phyloP scores from a whole-genome alignment of 2,329 filamentous ascomycete genomes.

The Pseudogymnoascus sp. region DNA sequence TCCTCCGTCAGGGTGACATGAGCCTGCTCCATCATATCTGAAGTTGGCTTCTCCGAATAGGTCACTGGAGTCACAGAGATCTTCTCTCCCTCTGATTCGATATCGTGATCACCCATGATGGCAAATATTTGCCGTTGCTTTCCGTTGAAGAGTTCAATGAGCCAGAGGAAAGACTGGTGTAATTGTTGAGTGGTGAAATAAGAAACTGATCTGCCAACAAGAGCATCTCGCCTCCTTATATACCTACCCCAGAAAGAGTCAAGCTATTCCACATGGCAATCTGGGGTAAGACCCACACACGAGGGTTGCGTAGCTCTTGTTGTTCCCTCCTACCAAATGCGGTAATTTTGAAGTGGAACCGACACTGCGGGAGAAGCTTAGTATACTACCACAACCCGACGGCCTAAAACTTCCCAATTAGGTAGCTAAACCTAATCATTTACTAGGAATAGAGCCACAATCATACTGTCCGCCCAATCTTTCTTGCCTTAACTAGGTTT shows the following conservation, averaged over 20 bases:
- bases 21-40: slow-evolving; percentile 2
- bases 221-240: neutral
- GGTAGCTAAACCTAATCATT: neutral
- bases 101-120: neutral
- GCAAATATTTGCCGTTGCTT: neutral
- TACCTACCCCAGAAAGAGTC: slow-evolving; percentile 3
- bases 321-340: neutral
- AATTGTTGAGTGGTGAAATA: neutral
- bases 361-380: neutral
- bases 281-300: neutral
- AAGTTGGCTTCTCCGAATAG: neutral
- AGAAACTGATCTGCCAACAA: neutral
- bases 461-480: neutral
- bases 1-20: slow-evolving; percentile 9
- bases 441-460: neutral
- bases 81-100: neutral
- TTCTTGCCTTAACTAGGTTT: neutral
- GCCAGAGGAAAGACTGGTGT: neutral
- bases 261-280: neutral
- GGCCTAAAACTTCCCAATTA: neutral
- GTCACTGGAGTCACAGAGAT: neutral
- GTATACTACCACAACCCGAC: neutral
- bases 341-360: slow-evolving; percentile 1
- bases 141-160: neutral
- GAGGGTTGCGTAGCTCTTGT: neutral